Percentiles rank a stretch among this genome's conserved stretches.
phyloP scores from a whole-genome alignment of 345 rosid genomes.

The Arabidopsis thaliana region DNA sequence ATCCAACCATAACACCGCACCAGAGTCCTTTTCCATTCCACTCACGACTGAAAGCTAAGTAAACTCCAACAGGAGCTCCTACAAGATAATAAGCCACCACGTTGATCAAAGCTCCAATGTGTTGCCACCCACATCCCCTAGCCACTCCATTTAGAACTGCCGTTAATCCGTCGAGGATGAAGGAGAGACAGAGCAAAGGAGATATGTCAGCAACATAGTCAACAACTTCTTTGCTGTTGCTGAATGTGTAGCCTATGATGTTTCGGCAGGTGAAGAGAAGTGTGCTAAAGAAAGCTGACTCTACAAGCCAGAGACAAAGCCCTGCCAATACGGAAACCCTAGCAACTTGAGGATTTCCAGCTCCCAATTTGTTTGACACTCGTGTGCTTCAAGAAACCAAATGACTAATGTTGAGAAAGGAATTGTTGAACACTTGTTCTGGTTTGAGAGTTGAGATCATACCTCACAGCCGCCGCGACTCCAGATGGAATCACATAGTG shows the following conservation, averaged over 20 bases:
- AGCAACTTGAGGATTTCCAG: slow-evolving; percentile 35
- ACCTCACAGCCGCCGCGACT: slow-evolving; percentile 48
- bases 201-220: slow-evolving; percentile 44
- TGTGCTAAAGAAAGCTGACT: slow-evolving; percentile 38
- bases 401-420: neutral
- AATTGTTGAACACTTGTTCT: neutral
- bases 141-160: slow-evolving; percentile 46
- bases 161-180: slow-evolving; percentile 47
- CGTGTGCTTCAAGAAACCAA: slow-evolving; percentile 46
- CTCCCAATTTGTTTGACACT: slow-evolving; percentile 55
- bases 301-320: slow-evolving; percentile 39
- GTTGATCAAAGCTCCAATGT: slow-evolving; percentile 47
- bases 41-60: slow-evolving; percentile 40
- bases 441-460: neutral
- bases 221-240: slow-evolving; percentile 34
- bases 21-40: slow-evolving; percentile 49
- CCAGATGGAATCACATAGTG: slow-evolving; percentile 47
- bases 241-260: slow-evolving; percentile 28
- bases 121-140: slow-evolving; percentile 53
- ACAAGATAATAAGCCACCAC: slow-evolving; percentile 42
- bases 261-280: slow-evolving; percentile 39
- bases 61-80: slow-evolving; percentile 50
- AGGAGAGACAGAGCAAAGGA: slow-evolving; percentile 48
- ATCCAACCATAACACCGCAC: slow-evolving; percentile 50
- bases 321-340: slow-evolving; percentile 27